phyloP scores from a whole-genome alignment of 1,284 basidiomycete species.

The Trichosporon sp. region DNA sequence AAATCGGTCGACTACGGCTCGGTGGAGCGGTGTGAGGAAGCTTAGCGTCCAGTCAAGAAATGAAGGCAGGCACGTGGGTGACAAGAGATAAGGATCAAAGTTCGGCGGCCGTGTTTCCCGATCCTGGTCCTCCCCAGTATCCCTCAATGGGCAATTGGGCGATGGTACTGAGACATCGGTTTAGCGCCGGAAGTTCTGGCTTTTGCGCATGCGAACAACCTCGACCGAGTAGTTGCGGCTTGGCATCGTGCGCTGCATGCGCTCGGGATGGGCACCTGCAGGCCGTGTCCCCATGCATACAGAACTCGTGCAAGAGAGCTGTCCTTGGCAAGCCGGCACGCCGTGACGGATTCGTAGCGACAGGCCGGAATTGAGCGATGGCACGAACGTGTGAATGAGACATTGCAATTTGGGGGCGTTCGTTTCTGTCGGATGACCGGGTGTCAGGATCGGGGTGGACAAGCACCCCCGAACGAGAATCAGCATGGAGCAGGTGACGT shows the following conservation, averaged over 20 bases:
- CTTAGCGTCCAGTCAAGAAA: background rate
- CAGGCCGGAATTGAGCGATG: background rate
- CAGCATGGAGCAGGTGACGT: background rate
- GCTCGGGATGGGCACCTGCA: no score
- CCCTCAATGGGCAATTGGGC: no score
- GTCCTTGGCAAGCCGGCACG: background rate
- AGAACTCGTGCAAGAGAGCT: no score
- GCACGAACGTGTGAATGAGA: constrained; percentile 11
- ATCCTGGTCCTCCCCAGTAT: no score
- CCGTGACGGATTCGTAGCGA: background rate
- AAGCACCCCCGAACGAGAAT: background rate
- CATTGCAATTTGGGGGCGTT: constrained; percentile 1
- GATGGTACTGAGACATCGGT: no score
- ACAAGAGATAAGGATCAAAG: constrained; percentile 8
- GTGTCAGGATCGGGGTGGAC: background rate
- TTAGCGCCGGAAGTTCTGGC: no score
- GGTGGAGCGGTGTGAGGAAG: background rate
- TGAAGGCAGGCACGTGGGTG: constrained; percentile 6
- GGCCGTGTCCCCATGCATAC: no score
- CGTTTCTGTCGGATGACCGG: background rate
- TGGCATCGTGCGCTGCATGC: background rate
- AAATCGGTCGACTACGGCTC: background rate
- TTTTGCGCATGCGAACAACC: background rate
- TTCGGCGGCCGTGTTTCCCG: background rate
- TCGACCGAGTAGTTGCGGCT: background rate